Conservation (phyloP, 2,329 filamentous ascomycete genomes). For the Penicillium polonicum region DNA sequence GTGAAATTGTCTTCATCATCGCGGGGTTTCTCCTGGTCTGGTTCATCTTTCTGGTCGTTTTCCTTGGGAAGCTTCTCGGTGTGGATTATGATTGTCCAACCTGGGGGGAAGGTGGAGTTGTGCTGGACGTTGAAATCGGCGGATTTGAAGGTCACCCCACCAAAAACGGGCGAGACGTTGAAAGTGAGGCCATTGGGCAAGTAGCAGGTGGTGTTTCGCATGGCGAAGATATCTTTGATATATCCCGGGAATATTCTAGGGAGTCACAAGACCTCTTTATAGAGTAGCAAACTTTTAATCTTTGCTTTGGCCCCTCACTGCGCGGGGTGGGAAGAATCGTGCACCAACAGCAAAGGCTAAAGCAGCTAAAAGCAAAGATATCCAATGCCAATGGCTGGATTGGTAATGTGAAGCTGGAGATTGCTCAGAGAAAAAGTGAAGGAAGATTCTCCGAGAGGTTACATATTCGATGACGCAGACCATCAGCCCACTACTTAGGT, state of each 20-base stretch:
- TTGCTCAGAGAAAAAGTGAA: neutral
- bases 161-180: constrained; percentile 80
- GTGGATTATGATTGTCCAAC: constrained; percentile 86
- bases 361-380: neutral
- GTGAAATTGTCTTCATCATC: constrained; percentile 34
- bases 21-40: constrained; percentile 15
- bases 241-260: neutral
- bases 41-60: constrained; percentile 17
- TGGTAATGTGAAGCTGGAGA: constrained; percentile 5
- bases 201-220: constrained; percentile 45
- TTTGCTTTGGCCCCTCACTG: constrained; percentile 9
- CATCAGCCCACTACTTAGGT: constrained; percentile 5
- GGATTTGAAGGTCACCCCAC: constrained; percentile 85
- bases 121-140: constrained; percentile 66
- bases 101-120: constrained; percentile 67
- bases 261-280: neutral
- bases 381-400: neutral
- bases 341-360: neutral
- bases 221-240: constrained; percentile 13
- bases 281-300: neutral
- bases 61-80: constrained; percentile 54
- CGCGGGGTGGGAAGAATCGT: constrained; percentile 4
- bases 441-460: neutral
- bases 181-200: constrained; percentile 86
- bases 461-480: constrained; percentile 4